phyloP scores from a whole-genome alignment of 176 grass and related monocot species.

The Aegilops longissima region DNA sequence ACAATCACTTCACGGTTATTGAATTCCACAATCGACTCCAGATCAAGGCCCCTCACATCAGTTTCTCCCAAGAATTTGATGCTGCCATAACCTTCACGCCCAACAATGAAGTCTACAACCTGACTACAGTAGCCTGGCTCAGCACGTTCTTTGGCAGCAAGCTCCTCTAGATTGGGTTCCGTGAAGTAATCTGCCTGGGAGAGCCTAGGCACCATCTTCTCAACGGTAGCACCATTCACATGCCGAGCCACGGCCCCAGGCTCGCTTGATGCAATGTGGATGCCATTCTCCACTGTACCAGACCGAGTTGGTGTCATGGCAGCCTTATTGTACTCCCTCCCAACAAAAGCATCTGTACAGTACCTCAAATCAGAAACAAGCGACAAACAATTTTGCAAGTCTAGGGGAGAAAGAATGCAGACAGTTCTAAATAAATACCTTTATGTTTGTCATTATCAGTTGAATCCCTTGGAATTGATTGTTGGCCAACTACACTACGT shows the following conservation, averaged over 20 bases:
- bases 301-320: slow-evolving; percentile 19
- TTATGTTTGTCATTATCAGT: slow-evolving; percentile 36
- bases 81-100: slow-evolving; percentile 69
- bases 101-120: slow-evolving; percentile 77
- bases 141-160: slow-evolving; percentile 73
- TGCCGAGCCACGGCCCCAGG: slow-evolving; percentile 16
- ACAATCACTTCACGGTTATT: slow-evolving; percentile 84
- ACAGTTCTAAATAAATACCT: slow-evolving; percentile 47
- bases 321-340: slow-evolving; percentile 23
- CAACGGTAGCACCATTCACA: slow-evolving; percentile 40
- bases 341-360: slow-evolving; percentile 33
- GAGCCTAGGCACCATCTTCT: slow-evolving; percentile 71
- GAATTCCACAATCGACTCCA: slow-evolving; percentile 73
- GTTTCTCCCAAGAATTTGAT: slow-evolving; percentile 82
- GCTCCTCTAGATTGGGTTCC: slow-evolving; percentile 64
- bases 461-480: slow-evolving; percentile 39
- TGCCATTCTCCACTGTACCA: slow-evolving; percentile 41
- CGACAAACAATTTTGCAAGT: not conserved
- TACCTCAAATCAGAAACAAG: slow-evolving; percentile 19
- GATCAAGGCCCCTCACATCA: slow-evolving; percentile 67
- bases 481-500: slow-evolving; percentile 25
- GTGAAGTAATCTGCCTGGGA: slow-evolving; percentile 69
- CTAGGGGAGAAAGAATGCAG: slow-evolving; percentile 9
- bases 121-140: slow-evolving; percentile 65
- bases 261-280: slow-evolving; percentile 10